Base-by-base conservation (phyloP, 108 stramenopile genomes). In the Mediolabrus comicus region DNA sequence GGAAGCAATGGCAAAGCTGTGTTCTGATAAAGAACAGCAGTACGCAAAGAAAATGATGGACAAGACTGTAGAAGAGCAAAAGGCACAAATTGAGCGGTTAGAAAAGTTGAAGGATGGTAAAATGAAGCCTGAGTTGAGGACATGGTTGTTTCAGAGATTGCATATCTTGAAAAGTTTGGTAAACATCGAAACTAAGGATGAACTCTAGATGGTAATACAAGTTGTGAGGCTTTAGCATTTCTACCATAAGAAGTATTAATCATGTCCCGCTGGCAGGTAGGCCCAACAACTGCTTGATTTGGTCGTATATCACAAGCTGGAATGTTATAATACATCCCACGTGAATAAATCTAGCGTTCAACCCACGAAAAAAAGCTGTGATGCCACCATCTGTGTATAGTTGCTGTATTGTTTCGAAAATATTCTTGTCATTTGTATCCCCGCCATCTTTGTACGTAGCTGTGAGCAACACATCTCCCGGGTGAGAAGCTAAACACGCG, bases 401-500 rank as follows among this genome's bases (percentile, higher is more conserved):
- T 32, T 38, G 53, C 19, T 35, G 13, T 27, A 84, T 61, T 25
- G 76, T 68, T 34, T 69, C 36, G 3, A 24, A 13, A 58, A 84
- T 60, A 7, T 55, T 74, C 11, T 31, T 51, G 4, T 14, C 64
- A 7, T 62, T 57, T n/a, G 43, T 16, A 0, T n/a, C 53, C 24
- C 33, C 55, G 11, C 60, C 54, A 22, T 62, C 32, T 36, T 82
- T 86, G 43, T 84, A 67, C 1, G 81, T 60, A 33, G 72, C 74
- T 1, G 87, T 86, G n/a, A 90, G 74, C 35, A 90, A 36, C 46
- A 84, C 83, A 59, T 90, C 89, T 4, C 89, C 89, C 16, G 89
- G 89, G 55, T 90, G 89, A 33, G 69, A 73, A 24, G 62, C 57
- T 3, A 88, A 39, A 26, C 87, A 90, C 4, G 89, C 84, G 22